phyloP scores from a whole-genome alignment of 2,329 filamentous ascomycete species.

The Conoideocrella luteorostrata region DNA sequence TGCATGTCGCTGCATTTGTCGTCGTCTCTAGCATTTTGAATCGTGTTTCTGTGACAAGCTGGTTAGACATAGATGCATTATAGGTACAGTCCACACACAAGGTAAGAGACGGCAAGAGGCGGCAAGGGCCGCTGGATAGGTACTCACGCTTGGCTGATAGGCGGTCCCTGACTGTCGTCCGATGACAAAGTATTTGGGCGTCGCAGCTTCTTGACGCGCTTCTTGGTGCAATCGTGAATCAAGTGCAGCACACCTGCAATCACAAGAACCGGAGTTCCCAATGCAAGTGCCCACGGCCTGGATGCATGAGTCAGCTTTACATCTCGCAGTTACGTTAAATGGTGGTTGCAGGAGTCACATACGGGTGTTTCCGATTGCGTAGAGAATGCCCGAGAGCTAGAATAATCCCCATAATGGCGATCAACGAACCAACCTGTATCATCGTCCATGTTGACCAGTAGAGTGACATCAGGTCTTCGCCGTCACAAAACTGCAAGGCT shows the following conservation, averaged over 20 bases:
- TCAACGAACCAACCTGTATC: slow-evolving; percentile 51
- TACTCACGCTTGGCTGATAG: slow-evolving; percentile 39
- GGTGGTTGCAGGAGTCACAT: slow-evolving; percentile 20
- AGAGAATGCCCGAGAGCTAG: slow-evolving; percentile 46
- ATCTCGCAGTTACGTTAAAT: background rate
- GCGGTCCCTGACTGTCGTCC: slow-evolving; percentile 22
- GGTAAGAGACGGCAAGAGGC: too few species aligned
- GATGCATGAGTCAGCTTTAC: slow-evolving; percentile 2
- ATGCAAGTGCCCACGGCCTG: slow-evolving; percentile 50
- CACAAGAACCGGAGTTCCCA: slow-evolving; percentile 54
- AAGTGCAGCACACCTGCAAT: slow-evolving; percentile 48
- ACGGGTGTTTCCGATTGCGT: slow-evolving; percentile 45
- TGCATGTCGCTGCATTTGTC: slow-evolving; percentile 25
- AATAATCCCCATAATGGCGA: slow-evolving; percentile 52
- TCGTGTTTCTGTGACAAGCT: slow-evolving; percentile 27
- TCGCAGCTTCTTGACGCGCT: slow-evolving; percentile 27
- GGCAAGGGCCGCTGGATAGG: too few species aligned
- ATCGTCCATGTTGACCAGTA: slow-evolving; percentile 59
- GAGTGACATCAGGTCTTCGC: slow-evolving; percentile 52
- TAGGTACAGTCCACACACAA: too few species aligned
- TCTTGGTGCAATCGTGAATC: slow-evolving; percentile 33
- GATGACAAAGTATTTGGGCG: slow-evolving; percentile 17
- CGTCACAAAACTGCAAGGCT: slow-evolving; percentile 52
- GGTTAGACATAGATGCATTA: too few species aligned
- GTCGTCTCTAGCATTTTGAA: slow-evolving; percentile 26